Conservation (phyloP, 306 rosid species). For the Oemleria cerasiformis region DNA sequence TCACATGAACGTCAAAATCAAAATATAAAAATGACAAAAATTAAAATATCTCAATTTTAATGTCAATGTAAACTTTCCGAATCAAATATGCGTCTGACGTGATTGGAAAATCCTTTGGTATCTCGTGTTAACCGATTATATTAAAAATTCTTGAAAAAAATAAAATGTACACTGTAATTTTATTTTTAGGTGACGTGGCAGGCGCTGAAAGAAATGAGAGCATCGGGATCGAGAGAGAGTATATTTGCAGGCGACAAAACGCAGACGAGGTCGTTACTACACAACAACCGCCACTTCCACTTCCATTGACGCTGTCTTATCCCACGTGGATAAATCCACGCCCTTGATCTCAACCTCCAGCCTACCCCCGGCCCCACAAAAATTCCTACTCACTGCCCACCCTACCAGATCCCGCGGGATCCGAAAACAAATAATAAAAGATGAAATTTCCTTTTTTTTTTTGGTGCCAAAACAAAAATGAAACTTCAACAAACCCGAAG, state of each 20-base stretch:
- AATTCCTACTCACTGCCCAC: background rate
- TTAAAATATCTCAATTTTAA: no score
- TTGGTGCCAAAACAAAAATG: background rate
- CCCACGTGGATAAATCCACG: background rate
- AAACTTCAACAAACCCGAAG: slow-evolving; percentile 11
- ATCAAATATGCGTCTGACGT: no score
- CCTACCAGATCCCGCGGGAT: slow-evolving; percentile 17
- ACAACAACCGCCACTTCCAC: background rate
- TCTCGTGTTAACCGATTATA: no score
- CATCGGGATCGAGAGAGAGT: background rate
- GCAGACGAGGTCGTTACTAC: slow-evolving; percentile 8
- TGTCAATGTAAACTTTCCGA: no score
- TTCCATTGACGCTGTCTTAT: background rate
- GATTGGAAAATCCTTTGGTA: no score
- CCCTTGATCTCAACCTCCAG: background rate
- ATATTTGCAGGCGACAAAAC: background rate
- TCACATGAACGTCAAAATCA: no score
- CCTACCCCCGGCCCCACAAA: background rate
- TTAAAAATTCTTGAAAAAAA: no score
- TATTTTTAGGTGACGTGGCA: background rate
- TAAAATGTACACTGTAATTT: no score
- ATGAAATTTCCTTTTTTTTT: no score
- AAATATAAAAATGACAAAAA: no score
- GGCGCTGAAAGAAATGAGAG: background rate
- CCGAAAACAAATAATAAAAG: background rate